Evolutionary conservation across 176 grass and related monocot genomes (phyloP).

Genomic region (Raddia guianensis): DNA sequence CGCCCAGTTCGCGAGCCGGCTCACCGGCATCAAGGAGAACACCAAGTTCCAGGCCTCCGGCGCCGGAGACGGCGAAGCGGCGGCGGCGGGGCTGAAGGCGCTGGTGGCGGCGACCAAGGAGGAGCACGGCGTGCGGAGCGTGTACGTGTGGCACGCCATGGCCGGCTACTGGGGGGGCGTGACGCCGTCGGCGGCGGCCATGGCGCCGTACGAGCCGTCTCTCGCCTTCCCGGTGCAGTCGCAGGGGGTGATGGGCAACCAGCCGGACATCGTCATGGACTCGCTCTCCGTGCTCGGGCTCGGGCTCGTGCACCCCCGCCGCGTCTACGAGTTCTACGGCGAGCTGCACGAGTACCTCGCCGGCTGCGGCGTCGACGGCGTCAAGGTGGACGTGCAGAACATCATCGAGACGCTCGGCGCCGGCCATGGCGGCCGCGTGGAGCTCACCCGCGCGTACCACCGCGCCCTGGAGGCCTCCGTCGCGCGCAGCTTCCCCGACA

Average conservation of each 20-base stretch:
- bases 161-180: conserved; percentile 89
- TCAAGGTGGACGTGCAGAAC: conserved; percentile 92
- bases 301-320: conserved; percentile 64
- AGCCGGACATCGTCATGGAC: conserved; percentile 78
- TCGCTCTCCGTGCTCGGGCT: conserved; percentile 67
- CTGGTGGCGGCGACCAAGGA: conserved; percentile 60
- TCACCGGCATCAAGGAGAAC: conserved; percentile 89
- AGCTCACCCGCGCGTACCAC: conserved; percentile 59
- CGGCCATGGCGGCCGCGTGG: conserved; percentile 68
- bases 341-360: conserved; percentile 81
- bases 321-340: conserved; percentile 53
- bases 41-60: conserved; percentile 60
- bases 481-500: conserved; percentile 64
- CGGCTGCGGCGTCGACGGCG: conserved; percentile 69
- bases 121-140: conserved; percentile 51
- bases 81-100: conserved; percentile 52
- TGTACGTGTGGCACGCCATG: conserved; percentile 91
- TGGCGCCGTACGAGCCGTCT: conserved; percentile 66
- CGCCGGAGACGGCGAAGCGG: background rate
- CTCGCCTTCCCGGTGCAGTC: conserved; percentile 66
- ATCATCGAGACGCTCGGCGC: conserved; percentile 82
- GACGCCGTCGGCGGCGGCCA: conserved; percentile 38
- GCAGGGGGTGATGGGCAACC: conserved; percentile 65
- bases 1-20: conserved; percentile 79
- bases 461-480: conserved; percentile 77